phyloP scores from a whole-genome alignment of 352 stramenopile genomes.

The Phytophthora pseudosyringae region DNA sequence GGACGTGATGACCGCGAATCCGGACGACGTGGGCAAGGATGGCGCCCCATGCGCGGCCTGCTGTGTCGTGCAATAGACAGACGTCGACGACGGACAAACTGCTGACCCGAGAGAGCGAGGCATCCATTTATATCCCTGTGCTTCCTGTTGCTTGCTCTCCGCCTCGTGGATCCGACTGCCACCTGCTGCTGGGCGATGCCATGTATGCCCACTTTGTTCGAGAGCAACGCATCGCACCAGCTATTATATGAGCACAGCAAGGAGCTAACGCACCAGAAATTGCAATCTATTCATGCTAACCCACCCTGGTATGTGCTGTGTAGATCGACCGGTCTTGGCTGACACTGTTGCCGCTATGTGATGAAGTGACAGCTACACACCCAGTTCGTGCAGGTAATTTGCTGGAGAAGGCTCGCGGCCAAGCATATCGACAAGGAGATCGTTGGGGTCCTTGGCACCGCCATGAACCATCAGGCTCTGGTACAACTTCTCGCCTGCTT shows the following conservation, averaged over 20 bases:
- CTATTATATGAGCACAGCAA: constrained; percentile 43
- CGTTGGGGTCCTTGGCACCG: constrained; percentile 88
- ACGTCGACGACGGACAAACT: constrained; percentile 16
- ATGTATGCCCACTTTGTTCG: constrained; percentile 16
- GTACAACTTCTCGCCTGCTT: constrained; percentile 68
- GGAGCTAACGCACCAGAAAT: constrained; percentile 44
- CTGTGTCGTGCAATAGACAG: constrained; percentile 73
- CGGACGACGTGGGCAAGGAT: constrained; percentile 49
- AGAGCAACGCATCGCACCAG: constrained; percentile 29
- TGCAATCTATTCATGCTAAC: constrained; percentile 43
- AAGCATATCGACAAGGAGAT: constrained; percentile 80
- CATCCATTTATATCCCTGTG: constrained; percentile 32
- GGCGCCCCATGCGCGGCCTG: constrained; percentile 62
- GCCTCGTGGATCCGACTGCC: constrained; percentile 3
- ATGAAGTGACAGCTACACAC: constrained; percentile 41
- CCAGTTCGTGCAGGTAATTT: constrained; percentile 80
- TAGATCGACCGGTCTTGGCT: constrained; percentile 6
- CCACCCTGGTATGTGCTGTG: constrained; percentile 15
- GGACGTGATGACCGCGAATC: constrained; percentile 22
- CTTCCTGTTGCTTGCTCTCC: constrained; percentile 20
- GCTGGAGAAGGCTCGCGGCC: constrained; percentile 57
- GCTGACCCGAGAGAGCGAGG: constrained; percentile 14
- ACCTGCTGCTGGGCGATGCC: constrained; percentile 9
- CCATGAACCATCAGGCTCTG: constrained; percentile 84
- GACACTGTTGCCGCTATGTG: constrained; percentile 1